Percentiles rank a stretch among this genome's conserved stretches.
Evolutionary conservation across 2,329 filamentous ascomycete species (phyloP).

Genomic region (Talaromyces funiculosus): DNA sequence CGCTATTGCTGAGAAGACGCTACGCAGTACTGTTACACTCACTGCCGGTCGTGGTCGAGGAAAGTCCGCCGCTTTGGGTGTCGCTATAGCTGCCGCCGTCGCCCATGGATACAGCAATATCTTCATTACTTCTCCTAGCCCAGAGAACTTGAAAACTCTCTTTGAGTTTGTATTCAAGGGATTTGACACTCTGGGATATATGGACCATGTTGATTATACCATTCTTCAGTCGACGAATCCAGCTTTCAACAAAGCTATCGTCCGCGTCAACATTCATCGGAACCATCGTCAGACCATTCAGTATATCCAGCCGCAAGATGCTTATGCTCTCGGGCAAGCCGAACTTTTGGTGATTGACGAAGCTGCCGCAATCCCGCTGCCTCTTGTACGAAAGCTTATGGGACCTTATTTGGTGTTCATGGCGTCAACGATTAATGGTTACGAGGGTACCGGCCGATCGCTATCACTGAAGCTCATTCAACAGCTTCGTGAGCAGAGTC

Average conservation of each 20-base stretch:
- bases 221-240: constrained; percentile 98
- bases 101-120: constrained; percentile 98
- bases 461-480: constrained; percentile 95
- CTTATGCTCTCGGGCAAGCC: constrained; percentile 89
- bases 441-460: constrained; percentile 93
- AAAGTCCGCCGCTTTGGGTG: constrained; percentile 92
- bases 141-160: constrained; percentile 95
- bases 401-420: constrained; percentile 97
- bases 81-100: constrained; percentile 88
- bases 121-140: constrained; percentile 95
- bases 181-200: constrained; percentile 88
- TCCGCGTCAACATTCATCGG: constrained; percentile 90
- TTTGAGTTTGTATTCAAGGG: constrained; percentile 99
- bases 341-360: constrained; percentile 96
- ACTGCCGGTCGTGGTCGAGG: constrained; percentile 92
- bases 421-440: constrained; percentile 98
- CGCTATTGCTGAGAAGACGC: constrained; percentile 90
- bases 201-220: constrained; percentile 93
- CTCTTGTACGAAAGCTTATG: constrained; percentile 87
- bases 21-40: constrained; percentile 86
- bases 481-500: constrained; percentile 88
- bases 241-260: constrained; percentile 98
- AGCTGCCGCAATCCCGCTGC: constrained; percentile 90
- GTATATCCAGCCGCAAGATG: constrained; percentile 94
- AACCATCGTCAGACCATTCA: constrained; percentile 97